phyloP scores from a whole-genome alignment of 169 alveolate genomes.

The Plasmodium gonderi region DNA sequence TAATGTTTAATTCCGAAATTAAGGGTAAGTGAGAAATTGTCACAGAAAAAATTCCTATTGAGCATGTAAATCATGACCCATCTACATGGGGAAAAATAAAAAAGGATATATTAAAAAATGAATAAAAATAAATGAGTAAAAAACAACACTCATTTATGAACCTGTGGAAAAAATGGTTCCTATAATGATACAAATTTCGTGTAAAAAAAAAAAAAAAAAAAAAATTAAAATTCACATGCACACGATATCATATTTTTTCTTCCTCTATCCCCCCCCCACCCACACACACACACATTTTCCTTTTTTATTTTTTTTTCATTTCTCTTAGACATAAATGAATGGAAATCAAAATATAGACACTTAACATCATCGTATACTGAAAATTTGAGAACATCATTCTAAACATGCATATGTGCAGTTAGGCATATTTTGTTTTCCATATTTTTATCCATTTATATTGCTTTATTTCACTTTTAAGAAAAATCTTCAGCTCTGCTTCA shows the following conservation, averaged over 20 bases:
- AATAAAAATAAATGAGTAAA: background rate
- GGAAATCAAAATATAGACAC: slow-evolving; percentile 45
- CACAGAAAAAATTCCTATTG: background rate
- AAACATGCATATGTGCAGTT: background rate
- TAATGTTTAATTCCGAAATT: slow-evolving; percentile 8
- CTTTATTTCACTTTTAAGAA: background rate
- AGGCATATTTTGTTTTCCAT: background rate
- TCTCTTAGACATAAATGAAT: slow-evolving; percentile 32
- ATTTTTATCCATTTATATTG: too few species aligned
- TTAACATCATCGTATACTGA: slow-evolving; percentile 42
- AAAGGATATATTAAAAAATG: background rate
- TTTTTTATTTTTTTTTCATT: slow-evolving; percentile 12
- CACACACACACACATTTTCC: too few species aligned
- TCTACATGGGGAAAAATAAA: background rate
- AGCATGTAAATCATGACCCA: background rate
- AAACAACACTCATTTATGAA: background rate
- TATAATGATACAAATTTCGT: background rate
- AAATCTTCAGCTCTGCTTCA: too few species aligned
- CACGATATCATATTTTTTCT: background rate
- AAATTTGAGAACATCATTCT: too few species aligned
- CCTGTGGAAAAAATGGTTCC: background rate
- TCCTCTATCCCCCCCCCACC: too few species aligned
- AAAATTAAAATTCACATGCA: background rate
- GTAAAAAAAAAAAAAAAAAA: background rate
- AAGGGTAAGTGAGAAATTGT: slow-evolving; percentile 10